These are phyloP conservation scores for Bjerkandera adusta DNA, from an alignment of 1,284 basidiomycete genomes.

Conservation along the genomic window DNA sequence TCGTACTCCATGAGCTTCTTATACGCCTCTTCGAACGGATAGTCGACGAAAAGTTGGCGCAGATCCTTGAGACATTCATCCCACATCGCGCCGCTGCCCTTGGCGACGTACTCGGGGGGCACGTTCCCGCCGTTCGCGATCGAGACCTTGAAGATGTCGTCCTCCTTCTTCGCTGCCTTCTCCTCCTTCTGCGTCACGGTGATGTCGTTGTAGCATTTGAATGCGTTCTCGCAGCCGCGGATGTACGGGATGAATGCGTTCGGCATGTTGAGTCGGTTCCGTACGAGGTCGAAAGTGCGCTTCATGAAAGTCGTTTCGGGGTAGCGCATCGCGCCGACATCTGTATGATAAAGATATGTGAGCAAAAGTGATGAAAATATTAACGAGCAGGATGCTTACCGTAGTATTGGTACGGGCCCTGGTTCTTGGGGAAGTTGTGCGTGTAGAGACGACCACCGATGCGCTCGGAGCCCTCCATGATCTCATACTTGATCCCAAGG, in stretches of 20 bases:
- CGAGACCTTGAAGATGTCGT: background rate
- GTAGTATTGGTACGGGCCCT: conserved; percentile 13
- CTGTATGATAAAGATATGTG: background rate
- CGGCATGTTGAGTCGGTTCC: background rate
- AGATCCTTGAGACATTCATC: background rate
- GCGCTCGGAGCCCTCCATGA: conserved; percentile 31
- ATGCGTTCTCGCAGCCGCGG: background rate
- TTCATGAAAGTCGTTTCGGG: conserved; percentile 7
- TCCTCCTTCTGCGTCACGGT: background rate
- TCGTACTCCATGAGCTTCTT: background rate
- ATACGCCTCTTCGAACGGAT: background rate
- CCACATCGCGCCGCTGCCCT: background rate
- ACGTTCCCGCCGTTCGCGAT: background rate
- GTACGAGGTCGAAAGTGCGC: conserved; percentile 3
- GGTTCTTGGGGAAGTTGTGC: conserved; percentile 23
- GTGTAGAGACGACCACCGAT: conserved; percentile 35
- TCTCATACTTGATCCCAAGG: conserved; percentile 31
- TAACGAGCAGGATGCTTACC: background rate
- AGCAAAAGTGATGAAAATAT: too few relatives aligned
- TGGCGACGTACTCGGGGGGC: background rate
- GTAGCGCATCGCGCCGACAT: conserved; percentile 12
- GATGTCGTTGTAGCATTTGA: background rate
- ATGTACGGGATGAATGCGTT: background rate
- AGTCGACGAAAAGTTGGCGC: background rate
- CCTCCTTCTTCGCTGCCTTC: background rate